Conservation (phyloP, 108 stramenopile species). For the Poteriospumella lacustris region DNA sequence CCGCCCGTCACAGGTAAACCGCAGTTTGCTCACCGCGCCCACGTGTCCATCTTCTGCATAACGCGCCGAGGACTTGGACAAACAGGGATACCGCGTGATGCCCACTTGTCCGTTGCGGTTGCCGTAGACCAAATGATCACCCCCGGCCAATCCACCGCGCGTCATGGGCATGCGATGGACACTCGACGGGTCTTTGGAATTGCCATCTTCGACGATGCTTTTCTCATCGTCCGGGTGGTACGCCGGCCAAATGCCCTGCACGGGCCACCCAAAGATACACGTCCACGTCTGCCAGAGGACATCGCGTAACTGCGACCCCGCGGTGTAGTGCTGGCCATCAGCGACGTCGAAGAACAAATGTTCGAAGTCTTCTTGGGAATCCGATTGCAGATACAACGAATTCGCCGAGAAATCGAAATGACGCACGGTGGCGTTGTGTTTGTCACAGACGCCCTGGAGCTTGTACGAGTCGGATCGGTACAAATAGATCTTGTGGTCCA, state of each 20-base stretch:
- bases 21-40: neutral
- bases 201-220: too few species aligned
- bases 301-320: neutral
- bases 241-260: slow-evolving; percentile 43
- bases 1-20: neutral
- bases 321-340: slow-evolving; percentile 14
- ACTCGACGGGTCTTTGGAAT: too few species aligned
- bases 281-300: slow-evolving; percentile 29
- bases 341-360: slow-evolving; percentile 35
- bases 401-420: slow-evolving; percentile 42
- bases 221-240: too few species aligned
- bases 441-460: slow-evolving; percentile 36
- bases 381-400: slow-evolving; percentile 33
- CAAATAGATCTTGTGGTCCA: slow-evolving; percentile 44
- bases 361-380: slow-evolving; percentile 38
- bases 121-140: too few species aligned
- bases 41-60: too few species aligned
- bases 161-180: too few species aligned
- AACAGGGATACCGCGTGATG: too few species aligned
- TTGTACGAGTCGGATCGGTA: slow-evolving; percentile 36
- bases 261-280: slow-evolving; percentile 43
- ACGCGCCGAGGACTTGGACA: too few species aligned
- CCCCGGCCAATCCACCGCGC: too few species aligned
- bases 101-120: too few species aligned
- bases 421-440: slow-evolving; percentile 35